These are phyloP conservation scores for Rosa hybrid DNA, from an alignment of 331 rosid species.

Conservation along the genomic window DNA sequence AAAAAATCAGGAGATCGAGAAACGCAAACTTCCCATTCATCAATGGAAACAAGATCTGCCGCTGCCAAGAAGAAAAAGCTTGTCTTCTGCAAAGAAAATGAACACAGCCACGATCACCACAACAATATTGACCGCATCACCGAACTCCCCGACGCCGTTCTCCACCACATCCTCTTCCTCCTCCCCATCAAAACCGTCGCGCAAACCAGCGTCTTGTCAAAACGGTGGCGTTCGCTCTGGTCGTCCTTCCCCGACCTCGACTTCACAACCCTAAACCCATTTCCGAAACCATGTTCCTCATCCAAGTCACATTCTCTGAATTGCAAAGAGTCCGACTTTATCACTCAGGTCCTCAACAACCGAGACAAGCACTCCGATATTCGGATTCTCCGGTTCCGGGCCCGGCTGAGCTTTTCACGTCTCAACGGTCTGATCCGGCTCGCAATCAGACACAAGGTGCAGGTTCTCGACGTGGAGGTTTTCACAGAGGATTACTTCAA, in stretches of 20 bases:
- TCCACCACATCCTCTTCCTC: slow-evolving; percentile 59
- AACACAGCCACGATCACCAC: not conserved
- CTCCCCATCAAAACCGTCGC: slow-evolving; percentile 69
- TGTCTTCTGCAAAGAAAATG: not conserved
- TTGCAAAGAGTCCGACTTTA: slow-evolving; percentile 36
- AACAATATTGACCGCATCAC: slow-evolving; percentile 46
- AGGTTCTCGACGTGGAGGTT: slow-evolving; percentile 60
- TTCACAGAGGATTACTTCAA: slow-evolving; percentile 60
- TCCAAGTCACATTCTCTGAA: slow-evolving; percentile 2
- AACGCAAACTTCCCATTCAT: not conserved
- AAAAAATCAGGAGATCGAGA: not conserved
- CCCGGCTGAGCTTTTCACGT: slow-evolving; percentile 59
- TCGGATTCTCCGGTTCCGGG: slow-evolving; percentile 55
- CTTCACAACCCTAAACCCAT: slow-evolving; percentile 40
- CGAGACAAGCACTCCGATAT: slow-evolving; percentile 57
- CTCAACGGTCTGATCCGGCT: slow-evolving; percentile 61
- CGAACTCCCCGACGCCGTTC: slow-evolving; percentile 73
- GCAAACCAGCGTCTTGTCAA: slow-evolving; percentile 60
- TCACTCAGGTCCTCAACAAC: slow-evolving; percentile 47
- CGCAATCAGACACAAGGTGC: slow-evolving; percentile 62
- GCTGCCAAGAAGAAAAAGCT: slow-evolving; percentile 48
- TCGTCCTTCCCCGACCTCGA: slow-evolving; percentile 73
- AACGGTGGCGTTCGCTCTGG: slow-evolving; percentile 70
- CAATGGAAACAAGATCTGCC: slow-evolving; percentile 74
- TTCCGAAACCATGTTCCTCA: slow-evolving; percentile 4